Evolutionary conservation across 345 rosid genomes (phyloP).

Genomic region (Dipteronia sinensis): DNA sequence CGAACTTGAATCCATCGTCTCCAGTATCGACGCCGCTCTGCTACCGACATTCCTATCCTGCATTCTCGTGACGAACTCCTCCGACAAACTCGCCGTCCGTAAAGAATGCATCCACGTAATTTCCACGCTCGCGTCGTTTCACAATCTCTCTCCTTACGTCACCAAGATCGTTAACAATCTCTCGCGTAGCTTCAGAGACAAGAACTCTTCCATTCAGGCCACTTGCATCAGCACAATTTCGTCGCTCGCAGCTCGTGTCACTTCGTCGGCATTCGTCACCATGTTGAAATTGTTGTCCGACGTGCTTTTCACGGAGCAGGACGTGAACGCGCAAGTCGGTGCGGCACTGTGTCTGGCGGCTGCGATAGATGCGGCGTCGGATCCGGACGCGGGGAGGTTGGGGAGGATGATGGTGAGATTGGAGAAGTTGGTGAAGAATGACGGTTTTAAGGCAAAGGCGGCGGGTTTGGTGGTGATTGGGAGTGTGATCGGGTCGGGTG

Average conservation of each 20-base stretch:
- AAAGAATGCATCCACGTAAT: slow-evolving; percentile 73
- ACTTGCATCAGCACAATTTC: slow-evolving; percentile 67
- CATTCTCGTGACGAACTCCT: slow-evolving; percentile 67
- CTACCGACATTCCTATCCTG: slow-evolving; percentile 69
- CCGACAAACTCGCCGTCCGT: slow-evolving; percentile 73
- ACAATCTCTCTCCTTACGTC: slow-evolving; percentile 63
- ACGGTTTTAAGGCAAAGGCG: slow-evolving; percentile 72
- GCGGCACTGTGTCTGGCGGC: slow-evolving; percentile 87
- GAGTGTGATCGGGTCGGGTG: slow-evolving; percentile 86
- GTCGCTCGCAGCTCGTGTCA: slow-evolving; percentile 58
- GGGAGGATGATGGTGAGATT: slow-evolving; percentile 53
- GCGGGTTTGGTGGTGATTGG: slow-evolving; percentile 76
- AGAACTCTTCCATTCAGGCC: slow-evolving; percentile 74
- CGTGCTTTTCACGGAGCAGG: slow-evolving; percentile 91
- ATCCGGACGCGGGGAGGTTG: slow-evolving; percentile 64
- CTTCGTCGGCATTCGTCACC: slow-evolving; percentile 57
- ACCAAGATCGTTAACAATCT: slow-evolving; percentile 67
- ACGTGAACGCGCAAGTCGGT: slow-evolving; percentile 71
- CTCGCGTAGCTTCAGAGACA: slow-evolving; percentile 75
- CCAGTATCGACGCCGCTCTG: slow-evolving; percentile 47
- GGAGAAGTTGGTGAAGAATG: slow-evolving; percentile 74
- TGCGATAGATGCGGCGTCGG: slow-evolving; percentile 68
- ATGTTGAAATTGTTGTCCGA: slow-evolving; percentile 76
- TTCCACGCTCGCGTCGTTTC: slow-evolving; percentile 54
- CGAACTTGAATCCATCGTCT: slow-evolving; percentile 73